Evolutionary conservation across 306 rosid species (phyloP).

Genomic region (Lagenaria siceraria): DNA sequence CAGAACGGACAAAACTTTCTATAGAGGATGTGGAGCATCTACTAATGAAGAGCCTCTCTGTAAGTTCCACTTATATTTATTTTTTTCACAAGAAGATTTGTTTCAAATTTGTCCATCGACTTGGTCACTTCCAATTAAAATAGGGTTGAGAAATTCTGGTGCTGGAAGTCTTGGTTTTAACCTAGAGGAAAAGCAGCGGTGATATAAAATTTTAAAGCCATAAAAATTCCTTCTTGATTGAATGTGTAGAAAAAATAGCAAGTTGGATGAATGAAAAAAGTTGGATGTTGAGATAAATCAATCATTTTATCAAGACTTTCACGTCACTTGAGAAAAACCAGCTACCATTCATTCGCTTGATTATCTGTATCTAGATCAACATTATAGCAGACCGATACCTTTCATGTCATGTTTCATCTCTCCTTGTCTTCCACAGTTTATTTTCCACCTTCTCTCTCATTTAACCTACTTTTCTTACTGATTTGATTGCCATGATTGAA

Average conservation of each 20-base stretch:
- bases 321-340: background rate
- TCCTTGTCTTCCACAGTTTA: background rate
- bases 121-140: background rate
- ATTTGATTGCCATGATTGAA: background rate
- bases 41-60: slow-evolving; percentile 94
- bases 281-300: background rate
- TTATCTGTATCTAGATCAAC: background rate
- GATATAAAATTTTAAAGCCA: background rate
- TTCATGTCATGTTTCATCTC: background rate
- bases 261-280: background rate
- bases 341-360: background rate
- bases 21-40: slow-evolving; percentile 96
- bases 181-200: background rate
- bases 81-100: background rate
- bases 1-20: slow-evolving; percentile 90
- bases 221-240: background rate
- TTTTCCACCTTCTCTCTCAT: background rate
- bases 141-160: background rate
- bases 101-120: background rate
- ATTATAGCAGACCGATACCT: background rate
- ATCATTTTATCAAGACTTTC: background rate
- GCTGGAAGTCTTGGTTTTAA: background rate
- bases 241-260: background rate
- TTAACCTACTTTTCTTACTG: background rate
- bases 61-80: slow-evolving; percentile 29